Evolutionary conservation across 106 monocot species (phyloP), one percentile per base, ranked within the genome.

Genomic region (Allium fistulosum): DNA sequence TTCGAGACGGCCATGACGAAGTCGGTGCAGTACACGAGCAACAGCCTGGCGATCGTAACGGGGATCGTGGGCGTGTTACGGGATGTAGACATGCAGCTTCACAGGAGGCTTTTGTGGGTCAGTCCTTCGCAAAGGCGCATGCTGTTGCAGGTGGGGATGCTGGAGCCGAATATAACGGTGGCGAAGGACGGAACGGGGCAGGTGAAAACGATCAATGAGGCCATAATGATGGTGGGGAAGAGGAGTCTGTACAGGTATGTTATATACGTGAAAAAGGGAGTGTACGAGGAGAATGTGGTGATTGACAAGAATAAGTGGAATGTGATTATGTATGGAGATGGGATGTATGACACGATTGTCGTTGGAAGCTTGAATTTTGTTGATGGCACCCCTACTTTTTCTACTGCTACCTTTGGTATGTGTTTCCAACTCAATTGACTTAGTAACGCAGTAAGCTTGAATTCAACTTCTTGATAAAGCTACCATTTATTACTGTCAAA

Each of bases 231-330:
- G 67, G 82, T 72, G 45, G 80, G 82, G 9, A 37, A 58, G 70
- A 80, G 48, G 76, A 78, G 12, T 45, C 11, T 9, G 17, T 13
- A 46, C 9, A 68, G 57, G 61, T 87, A 84, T 49, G 79, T 80
- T 57, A 87, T 91, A 37, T 77, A 79, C 48, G 70, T 83, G 53
- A 91, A 84, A 71, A 65, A 50, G 6, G 83, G 83, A 18, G 63
- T 61, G 57, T 87, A 86, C 45, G 9, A 65, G 11, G 90, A 84
- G 72, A 81, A 78, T 48, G 81, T 86, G 60, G 59, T 76, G 26
- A 62, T 90, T 12, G 71, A 62, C 6, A 79, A 80, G 81, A 76
- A 57, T 16, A 79, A 61, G 65, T 76, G 83, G 83, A 86, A 86
- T 69, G 78, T 83, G 27, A 15, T 78, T n/a, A 57, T 86, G 59